Base-by-base conservation (phyloP, 106 monocot species). In the Dendrobium catenatum region DNA sequence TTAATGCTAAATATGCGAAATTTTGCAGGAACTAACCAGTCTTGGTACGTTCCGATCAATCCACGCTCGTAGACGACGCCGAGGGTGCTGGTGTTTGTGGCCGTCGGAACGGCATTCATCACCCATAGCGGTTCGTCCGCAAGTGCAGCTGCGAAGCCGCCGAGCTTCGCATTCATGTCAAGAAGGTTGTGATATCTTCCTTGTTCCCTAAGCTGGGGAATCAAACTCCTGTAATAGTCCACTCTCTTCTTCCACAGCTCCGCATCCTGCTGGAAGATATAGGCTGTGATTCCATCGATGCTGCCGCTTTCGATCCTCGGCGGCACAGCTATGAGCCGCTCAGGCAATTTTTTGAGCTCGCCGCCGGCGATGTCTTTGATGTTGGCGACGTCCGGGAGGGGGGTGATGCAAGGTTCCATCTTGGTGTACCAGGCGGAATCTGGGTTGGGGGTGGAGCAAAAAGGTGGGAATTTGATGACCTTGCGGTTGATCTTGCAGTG, bases 31-130 rank as follows among this genome's bases (percentile, higher is more conserved):
- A 51, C 51, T 16, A 51, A 88, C 88, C 88, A 88, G 73, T 88
- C 88, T 67, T 88, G 88, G 70, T 88, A 85, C 2, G 85, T 85
- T 54, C 88, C 88, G 24, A 88, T 88, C 55, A 88, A 88, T 16
- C 88, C 88, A 9, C 88, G 54, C 76, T 88, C 88, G 15, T 85
- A 88, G 18, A 88, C 79, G 17, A 82, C 75, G 6, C 88, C 88
- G 6, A 88, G 82, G 0, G 88, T 88, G 79, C 80, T 75, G 19
- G 33, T 47, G 17, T 80, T 79, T 0, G 79, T 55, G 29, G 76
- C 76, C 0, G 76, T 73, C 4, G 88, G 85, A 8, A 88, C 79
- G 9, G 82, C 88, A 43, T 88, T 88, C 88, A 88, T 88, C 40
- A 88, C 85, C 88, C 88, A 88, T 29, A 88, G 76, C 17, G 84